Percentiles rank a stretch among this genome's conserved stretches.
Conservation (phyloP, 2,329 filamentous ascomycete genomes). For the Hypoxylon sp. region DNA sequence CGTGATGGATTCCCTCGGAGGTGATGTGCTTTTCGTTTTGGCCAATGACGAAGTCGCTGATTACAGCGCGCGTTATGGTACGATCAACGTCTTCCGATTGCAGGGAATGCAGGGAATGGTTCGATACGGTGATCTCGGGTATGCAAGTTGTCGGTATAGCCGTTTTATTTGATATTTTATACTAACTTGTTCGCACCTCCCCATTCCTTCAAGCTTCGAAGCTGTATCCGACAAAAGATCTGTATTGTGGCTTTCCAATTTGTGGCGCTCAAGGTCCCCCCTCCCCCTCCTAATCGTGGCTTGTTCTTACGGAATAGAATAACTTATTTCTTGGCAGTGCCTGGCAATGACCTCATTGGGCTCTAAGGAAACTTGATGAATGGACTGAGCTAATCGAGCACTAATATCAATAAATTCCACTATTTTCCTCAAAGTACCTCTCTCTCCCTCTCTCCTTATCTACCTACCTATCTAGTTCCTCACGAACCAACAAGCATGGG, state of each 20-base stretch:
- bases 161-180: constrained; percentile 14
- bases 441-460: neutral
- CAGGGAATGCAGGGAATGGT: constrained; percentile 23
- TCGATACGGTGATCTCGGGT: constrained; percentile 26
- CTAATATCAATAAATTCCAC: constrained; percentile 32
- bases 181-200: neutral
- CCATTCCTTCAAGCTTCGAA: constrained; percentile 12
- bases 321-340: constrained; percentile 33
- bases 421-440: neutral
- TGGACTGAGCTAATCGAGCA: constrained; percentile 26
- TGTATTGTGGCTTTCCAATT: constrained; percentile 25
- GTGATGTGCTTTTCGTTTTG: constrained; percentile 15
- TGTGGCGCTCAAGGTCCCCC: constrained; percentile 7
- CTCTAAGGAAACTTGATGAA: constrained; percentile 24
- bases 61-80: constrained; percentile 30
- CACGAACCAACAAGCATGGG: constrained; percentile 30
- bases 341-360: constrained; percentile 45
- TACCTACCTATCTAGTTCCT: constrained; percentile 13
- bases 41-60: constrained; percentile 36
- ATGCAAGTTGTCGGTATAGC: constrained; percentile 22
- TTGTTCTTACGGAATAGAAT: constrained; percentile 6
- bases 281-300: constrained; percentile 26
- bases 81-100: constrained; percentile 25
- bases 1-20: constrained; percentile 30
- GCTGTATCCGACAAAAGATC: constrained; percentile 15